Evolutionary conservation across 805 yeast species (phyloP), one percentile per base, ranked within the genome.

Genomic region (Lachancea sp.): DNA sequence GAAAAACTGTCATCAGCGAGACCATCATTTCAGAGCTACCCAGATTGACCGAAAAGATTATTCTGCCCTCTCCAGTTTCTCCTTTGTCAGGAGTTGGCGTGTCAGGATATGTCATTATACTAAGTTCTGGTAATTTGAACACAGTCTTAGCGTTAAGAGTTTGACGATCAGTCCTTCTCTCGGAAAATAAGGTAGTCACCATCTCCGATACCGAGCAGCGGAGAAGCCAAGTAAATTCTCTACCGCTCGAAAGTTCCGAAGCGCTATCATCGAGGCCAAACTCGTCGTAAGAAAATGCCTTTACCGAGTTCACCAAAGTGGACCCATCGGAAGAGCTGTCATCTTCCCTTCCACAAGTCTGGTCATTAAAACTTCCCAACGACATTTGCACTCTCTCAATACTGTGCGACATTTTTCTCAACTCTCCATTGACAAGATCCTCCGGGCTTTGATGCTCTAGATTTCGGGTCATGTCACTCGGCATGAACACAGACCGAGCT

Each of bases 1-100:
- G 60, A 54, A 77, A 78, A 39, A 72, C 71, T 3, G 71, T 64
- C 47, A 70, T 69, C 13, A 71, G 53, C 2, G 75, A 71, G 36
- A 68, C 62, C 5, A 70, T 54, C 2, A 60, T 49, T 25, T 66
- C 69, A 9, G 64, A 25, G 15, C 55, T 59, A 10, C 58, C 54
- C 12, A 60, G 49, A 16, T 56, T 53, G 43, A 59, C 47, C 26
- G 57, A 56, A 1, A 69, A 38, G 1, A 47, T 11, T 12, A 67
- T 41, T 34, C 47, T 61, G 2, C 27, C 15, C 0, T 58, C 56
- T 1, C 52, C 52, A 4, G 38, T 42, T 8, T 59, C 56, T 8
- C 45, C 42, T 15, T 34, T 20, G 10, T 39, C 43, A 16, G 35
- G 42, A 17, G 44, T 49, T 41, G 42, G 55, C 54, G 47, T 44